Conservation (phyloP, 2,329 filamentous ascomycete species). For the Gnomoniopsis sp. region DNA sequence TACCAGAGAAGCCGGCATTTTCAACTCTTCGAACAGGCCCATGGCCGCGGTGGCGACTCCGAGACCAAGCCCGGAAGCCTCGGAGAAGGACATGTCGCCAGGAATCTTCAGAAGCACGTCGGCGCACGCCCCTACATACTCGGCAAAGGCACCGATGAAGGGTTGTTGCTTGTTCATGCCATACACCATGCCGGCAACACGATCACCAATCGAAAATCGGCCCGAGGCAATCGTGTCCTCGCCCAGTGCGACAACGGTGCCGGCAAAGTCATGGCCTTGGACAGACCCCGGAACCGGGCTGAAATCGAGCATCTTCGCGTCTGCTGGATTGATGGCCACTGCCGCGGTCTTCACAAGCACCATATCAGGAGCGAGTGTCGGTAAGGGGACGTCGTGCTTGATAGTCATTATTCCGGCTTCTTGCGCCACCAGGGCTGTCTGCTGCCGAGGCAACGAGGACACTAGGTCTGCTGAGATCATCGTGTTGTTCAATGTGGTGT, state of each 20-base stretch:
- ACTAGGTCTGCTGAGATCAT: too few relatives aligned
- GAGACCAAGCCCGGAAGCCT: too few relatives aligned
- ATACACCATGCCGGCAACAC: conserved; percentile 23
- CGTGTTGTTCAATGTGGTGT: too few relatives aligned
- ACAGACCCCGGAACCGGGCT: conserved; percentile 24
- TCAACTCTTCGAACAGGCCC: too few relatives aligned
- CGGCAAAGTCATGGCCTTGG: conserved; percentile 31
- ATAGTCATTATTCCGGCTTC: background rate
- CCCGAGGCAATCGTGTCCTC: conserved; percentile 18
- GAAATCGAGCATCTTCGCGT: conserved; percentile 29
- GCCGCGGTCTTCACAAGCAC: conserved; percentile 24
- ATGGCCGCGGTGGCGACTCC: too few relatives aligned
- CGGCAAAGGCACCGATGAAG: conserved; percentile 26
- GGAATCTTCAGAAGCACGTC: conserved; percentile 24
- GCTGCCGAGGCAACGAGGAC: too few relatives aligned
- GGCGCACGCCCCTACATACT: conserved; percentile 24
- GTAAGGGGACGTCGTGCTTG: background rate
- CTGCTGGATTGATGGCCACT: conserved; percentile 32
- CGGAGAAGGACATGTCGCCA: conserved; percentile 21
- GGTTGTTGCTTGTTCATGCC: conserved; percentile 18
- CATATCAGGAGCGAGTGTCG: background rate
- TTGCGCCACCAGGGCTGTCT: too few relatives aligned
- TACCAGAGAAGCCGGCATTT: too few relatives aligned
- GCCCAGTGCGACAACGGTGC: conserved; percentile 27
- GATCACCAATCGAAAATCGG: conserved; percentile 21